Percentiles rank a stretch among this genome's conserved stretches.
phyloP scores from a whole-genome alignment of 2,329 filamentous ascomycete genomes.

The Incumbomyces delicatus region DNA sequence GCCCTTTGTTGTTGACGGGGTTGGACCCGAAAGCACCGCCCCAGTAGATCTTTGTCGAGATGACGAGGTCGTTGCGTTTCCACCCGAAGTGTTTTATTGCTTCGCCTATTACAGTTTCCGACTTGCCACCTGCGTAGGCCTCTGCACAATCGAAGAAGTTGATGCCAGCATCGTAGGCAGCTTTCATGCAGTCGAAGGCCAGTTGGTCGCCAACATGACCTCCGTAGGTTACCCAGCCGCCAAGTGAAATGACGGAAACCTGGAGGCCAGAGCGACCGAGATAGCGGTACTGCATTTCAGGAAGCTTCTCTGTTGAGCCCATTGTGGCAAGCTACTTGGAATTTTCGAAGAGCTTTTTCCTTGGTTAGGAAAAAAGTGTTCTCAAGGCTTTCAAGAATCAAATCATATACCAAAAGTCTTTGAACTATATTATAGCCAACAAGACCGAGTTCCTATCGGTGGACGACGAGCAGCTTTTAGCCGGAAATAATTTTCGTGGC shows the following conservation, averaged over 20 bases:
- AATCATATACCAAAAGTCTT: too few species aligned
- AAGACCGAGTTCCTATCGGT: too few species aligned
- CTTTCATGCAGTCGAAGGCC: slow-evolving; percentile 36
- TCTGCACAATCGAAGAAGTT: slow-evolving; percentile 49
- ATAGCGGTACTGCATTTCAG: slow-evolving; percentile 60
- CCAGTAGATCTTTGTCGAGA: slow-evolving; percentile 45
- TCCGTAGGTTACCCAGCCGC: slow-evolving; percentile 57
- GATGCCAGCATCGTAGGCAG: slow-evolving; percentile 48
- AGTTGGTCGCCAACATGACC: slow-evolving; percentile 56
- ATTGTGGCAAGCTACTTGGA: not conserved
- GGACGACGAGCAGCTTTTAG: too few species aligned
- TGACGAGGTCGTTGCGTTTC: slow-evolving; percentile 48
- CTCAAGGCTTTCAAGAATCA: too few species aligned
- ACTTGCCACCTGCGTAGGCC: slow-evolving; percentile 43
- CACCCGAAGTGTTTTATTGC: slow-evolving; percentile 45
- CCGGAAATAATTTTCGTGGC: too few species aligned
- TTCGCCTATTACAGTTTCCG: slow-evolving; percentile 46
- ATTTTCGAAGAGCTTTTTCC: not conserved
- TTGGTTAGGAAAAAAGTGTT: too few species aligned
- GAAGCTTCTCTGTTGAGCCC: slow-evolving; percentile 29
- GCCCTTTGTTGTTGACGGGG: slow-evolving; percentile 55
- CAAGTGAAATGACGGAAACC: slow-evolving; percentile 63
- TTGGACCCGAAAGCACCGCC: slow-evolving; percentile 51
- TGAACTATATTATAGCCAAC: too few species aligned
- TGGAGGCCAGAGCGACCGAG: slow-evolving; percentile 63